Evolutionary conservation across 768 basidiomycete species (phyloP), one percentile per base, ranked within the genome.

Genomic region (Lentinus tigrinus): DNA sequence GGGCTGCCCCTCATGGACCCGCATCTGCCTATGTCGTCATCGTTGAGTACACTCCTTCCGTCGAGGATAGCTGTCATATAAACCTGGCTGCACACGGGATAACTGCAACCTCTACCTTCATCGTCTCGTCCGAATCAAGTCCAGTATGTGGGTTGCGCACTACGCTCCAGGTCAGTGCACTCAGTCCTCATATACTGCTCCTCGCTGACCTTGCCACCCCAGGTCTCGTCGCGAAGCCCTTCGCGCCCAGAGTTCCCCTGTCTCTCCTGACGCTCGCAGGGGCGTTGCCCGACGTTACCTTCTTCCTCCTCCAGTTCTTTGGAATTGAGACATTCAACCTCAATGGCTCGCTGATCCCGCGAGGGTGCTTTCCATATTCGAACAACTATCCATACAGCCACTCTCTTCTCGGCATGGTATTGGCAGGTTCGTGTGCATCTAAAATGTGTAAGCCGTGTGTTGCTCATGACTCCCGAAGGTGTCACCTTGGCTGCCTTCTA

Each of bases 341-440:
- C 52, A 63, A 71, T 59, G 17, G 51, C 17, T 43, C 36, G 8
- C 57, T 70, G 16, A 52, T 54, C 3, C 31, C 60, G 5, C 59
- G 51, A 26, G 70, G 72, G 19, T 73, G 71, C 52, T 72, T 72
- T 58, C 70, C 72, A n/a, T 73, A 71, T 49, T 58, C 69, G 28
- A 69, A 69, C 46, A 66, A 74, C 57, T 70, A 74, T 53, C 70
- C 71, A 1, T 71, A 65, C 62, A 71, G 67, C 39, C 73, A 74
- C 31, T 70, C 70, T 16, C 55, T 71, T 16, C 56, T 58, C 5
- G 70, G 70, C 17, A 69, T 71, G 64, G 55, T 13, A 24, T 48
- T 62, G 1, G 46, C 61, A 37, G 70, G 68, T 68, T 14, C 13
- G 63, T 28, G 11, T 19, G 16, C n/a, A 37, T 6, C 23, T 8